Evolutionary conservation across 768 basidiomycete species (phyloP).

Genomic region (Lactarius indigo): DNA sequence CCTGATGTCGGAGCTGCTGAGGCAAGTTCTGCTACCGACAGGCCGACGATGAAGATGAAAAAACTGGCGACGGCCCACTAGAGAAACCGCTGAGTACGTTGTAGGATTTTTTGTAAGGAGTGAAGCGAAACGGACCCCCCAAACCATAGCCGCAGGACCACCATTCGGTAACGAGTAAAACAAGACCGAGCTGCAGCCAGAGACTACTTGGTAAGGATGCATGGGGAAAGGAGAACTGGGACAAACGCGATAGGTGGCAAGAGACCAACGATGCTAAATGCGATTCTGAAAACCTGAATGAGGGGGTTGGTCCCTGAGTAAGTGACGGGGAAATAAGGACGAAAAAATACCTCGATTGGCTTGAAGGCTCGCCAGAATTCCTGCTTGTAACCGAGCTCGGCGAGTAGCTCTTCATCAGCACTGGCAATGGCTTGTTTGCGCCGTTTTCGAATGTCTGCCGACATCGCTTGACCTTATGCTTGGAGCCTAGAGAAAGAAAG

Average conservation of each 20-base stretch:
- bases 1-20: slow-evolving; percentile 73
- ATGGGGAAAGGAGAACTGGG: not conserved
- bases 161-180: slow-evolving; percentile 62
- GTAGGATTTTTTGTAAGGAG: not conserved
- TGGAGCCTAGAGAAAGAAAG: not conserved
- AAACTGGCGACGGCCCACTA: slow-evolving; percentile 65
- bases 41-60: slow-evolving; percentile 59
- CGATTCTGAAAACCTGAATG: slow-evolving; percentile 61
- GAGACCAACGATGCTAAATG: slow-evolving; percentile 68
- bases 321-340: not conserved
- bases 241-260: slow-evolving; percentile 60
- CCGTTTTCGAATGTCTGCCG: not conserved
- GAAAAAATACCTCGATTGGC: slow-evolving; percentile 26
- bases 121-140: slow-evolving; percentile 48
- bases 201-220: not conserved
- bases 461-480: slow-evolving; percentile 2
- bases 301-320: not conserved
- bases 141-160: slow-evolving; percentile 67
- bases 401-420: slow-evolving; percentile 33
- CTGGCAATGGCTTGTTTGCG: slow-evolving; percentile 2
- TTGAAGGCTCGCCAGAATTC: slow-evolving; percentile 40
- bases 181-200: slow-evolving; percentile 39
- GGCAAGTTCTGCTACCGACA: slow-evolving; percentile 67
- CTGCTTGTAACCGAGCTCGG: slow-evolving; percentile 41
- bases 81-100: slow-evolving; percentile 15